Evolutionary conservation across 208 protist genomes (phyloP).

Genomic region (Naegleria lovaniensis): DNA sequence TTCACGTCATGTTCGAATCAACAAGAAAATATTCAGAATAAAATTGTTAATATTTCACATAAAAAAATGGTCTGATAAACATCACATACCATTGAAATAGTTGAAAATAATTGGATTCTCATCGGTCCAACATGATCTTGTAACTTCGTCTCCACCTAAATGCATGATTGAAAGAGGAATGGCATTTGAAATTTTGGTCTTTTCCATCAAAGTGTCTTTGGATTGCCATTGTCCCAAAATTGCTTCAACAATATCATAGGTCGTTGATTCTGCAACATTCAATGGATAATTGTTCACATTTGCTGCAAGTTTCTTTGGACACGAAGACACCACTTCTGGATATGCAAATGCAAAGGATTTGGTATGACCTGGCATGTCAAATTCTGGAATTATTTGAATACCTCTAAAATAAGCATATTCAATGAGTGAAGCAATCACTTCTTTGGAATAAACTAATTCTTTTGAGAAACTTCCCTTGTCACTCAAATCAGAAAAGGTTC

Average conservation of each 20-base stretch:
- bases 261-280: slow-evolving; percentile 34
- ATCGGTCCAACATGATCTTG: slow-evolving; percentile 32
- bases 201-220: background rate
- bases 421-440: slow-evolving; percentile 40
- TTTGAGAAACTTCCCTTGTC: slow-evolving; percentile 37
- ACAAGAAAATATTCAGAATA: slow-evolving; percentile 17
- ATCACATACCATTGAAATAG: slow-evolving; percentile 8
- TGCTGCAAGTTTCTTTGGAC: background rate
- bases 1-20: background rate
- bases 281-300: slow-evolving; percentile 39
- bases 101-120: background rate
- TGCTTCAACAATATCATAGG: slow-evolving; percentile 38
- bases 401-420: slow-evolving; percentile 35
- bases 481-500: slow-evolving; percentile 38
- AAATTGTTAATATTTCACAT: no score
- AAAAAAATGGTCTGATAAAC: no score
- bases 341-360: background rate
- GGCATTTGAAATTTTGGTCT: background rate
- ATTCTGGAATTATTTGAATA: slow-evolving; percentile 44
- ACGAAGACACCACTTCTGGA: background rate
- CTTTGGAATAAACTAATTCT: slow-evolving; percentile 30
- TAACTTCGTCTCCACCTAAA: slow-evolving; percentile 41
- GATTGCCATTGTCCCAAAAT: slow-evolving; percentile 26
- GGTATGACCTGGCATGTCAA: slow-evolving; percentile 46
- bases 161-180: slow-evolving; percentile 33